phyloP scores from a whole-genome alignment of 1,284 basidiomycete genomes.

The Schizopora paradoxa region DNA sequence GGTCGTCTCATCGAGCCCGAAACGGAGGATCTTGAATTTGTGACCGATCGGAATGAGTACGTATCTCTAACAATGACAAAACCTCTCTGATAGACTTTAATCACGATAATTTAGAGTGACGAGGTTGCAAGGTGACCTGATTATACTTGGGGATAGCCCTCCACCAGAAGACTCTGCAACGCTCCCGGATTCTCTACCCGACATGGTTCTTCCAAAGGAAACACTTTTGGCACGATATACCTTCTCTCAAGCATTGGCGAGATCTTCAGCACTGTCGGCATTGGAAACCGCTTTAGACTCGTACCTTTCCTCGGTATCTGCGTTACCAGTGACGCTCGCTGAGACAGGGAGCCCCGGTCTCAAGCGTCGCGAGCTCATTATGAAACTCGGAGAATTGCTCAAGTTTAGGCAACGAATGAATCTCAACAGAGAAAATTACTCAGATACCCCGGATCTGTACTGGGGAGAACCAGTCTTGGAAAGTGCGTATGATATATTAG shows the following conservation, averaged over 20 bases:
- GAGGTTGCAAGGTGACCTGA: constrained; percentile 82
- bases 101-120: constrained; percentile 50
- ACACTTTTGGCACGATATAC: constrained; percentile 82
- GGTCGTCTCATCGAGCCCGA: constrained; percentile 65
- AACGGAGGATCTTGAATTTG: constrained; percentile 87
- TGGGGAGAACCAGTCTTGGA: constrained; percentile 89
- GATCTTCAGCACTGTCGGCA: constrained; percentile 79
- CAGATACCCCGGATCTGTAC: constrained; percentile 86
- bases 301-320: constrained; percentile 77
- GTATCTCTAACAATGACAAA: constrained; percentile 27
- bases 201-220: constrained; percentile 43
- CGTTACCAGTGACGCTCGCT: constrained; percentile 69
- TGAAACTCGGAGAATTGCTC: constrained; percentile 84
- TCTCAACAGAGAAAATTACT: constrained; percentile 82
- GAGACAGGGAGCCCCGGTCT: constrained; percentile 79
- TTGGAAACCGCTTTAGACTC: constrained; percentile 78
- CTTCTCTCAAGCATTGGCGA: constrained; percentile 82
- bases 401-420: constrained; percentile 86
- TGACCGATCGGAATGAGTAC: constrained; percentile 81
- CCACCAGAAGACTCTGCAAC: constrained; percentile 41
- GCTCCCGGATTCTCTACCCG: constrained; percentile 40
- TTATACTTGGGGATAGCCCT: constrained; percentile 74
- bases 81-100: constrained; percentile 8
- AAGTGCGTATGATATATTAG: constrained; percentile 36
- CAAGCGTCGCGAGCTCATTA: constrained; percentile 72